Evolutionary conservation across 1,284 basidiomycete genomes (phyloP).

Genomic region (Singerocomus inundabilis): DNA sequence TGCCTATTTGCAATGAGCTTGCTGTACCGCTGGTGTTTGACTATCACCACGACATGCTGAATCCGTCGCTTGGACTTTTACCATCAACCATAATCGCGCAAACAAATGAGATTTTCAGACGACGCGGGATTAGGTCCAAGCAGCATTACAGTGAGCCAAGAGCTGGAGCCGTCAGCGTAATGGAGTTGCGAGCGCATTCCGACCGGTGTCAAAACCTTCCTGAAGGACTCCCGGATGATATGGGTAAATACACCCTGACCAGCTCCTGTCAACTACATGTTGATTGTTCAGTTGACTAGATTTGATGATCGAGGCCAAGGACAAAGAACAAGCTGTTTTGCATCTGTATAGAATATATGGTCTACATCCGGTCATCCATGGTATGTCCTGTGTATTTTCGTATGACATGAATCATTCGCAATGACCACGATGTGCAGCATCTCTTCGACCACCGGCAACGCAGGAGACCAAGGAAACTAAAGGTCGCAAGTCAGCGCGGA

Average conservation of each 20-base stretch:
- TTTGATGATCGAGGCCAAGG: constrained; percentile 92
- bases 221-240: constrained; percentile 61
- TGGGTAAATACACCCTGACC: constrained; percentile 41
- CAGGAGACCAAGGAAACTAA: constrained; percentile 50
- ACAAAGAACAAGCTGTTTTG: constrained; percentile 92
- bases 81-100: constrained; percentile 63
- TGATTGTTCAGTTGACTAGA: constrained; percentile 42
- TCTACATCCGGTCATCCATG: constrained; percentile 64
- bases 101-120: constrained; percentile 73
- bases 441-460: constrained; percentile 52
- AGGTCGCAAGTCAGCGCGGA: constrained; percentile 49
- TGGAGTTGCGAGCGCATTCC: constrained; percentile 84
- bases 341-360: constrained; percentile 80
- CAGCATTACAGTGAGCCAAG: constrained; percentile 86
- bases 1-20: constrained; percentile 81
- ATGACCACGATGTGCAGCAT: constrained; percentile 29
- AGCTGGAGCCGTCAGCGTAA: constrained; percentile 70
- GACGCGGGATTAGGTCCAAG: constrained; percentile 79
- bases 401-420: background rate
- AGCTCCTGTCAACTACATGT: background rate
- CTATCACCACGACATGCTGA: constrained; percentile 79
- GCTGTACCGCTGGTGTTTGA: constrained; percentile 79
- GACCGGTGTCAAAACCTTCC: constrained; percentile 75
- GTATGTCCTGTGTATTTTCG: constrained; percentile 29
- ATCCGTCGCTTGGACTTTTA: constrained; percentile 52